Evolutionary conservation across 108 stramenopile genomes (phyloP), one percentile per base, ranked within the genome.

Genomic region (Nitzschia sp.): DNA sequence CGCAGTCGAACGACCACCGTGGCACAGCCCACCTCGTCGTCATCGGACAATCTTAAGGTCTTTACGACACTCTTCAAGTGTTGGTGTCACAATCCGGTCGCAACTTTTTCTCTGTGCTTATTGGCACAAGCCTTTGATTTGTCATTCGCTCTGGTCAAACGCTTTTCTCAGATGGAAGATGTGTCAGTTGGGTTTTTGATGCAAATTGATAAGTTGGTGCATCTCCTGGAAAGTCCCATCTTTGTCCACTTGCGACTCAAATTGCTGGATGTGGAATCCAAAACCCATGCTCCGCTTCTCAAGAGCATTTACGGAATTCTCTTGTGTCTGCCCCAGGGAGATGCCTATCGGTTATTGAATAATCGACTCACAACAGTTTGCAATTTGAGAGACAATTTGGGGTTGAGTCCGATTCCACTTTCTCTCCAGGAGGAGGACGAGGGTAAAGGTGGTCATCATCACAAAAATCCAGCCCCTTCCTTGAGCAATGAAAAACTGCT

Each of bases 161-260:
- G 86, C 3, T 92, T 97, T 64, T 89, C 91, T 0, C 85, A 94
- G 58, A 81, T 95, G 70, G 91, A 97, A 35, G 91, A 97, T 34
- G 92, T 99, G 3, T 91, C 96, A 16, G 97, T 98, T 22, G 98
- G 97, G 8, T 96, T 98, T 60, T 79, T 99, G 36, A 97, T 99
- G 97, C 97, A 99, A 73, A 80, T 97, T 36, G 98, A 99, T 83
- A 98, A 98, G 66, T 79, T 98, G 25, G 96, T 99, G 30, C 96
- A 98, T 57, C 71, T 99, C 54, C 72, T 99, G 52, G 98, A 99
- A 74, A 96, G 94, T 57, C 98, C 98, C 4, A 92, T 97, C n/a
- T 99, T 98, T 78, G 68, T 98, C n/a, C 96, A 94, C 29, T 79
- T 98, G 56, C 81, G 98, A 55, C 67, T 99, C 56, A 97, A 98